Evolutionary conservation across 2,329 filamentous ascomycete species (phyloP), one percentile per base, ranked within the genome.

Genomic region (Cladophialophora chaetospira): DNA sequence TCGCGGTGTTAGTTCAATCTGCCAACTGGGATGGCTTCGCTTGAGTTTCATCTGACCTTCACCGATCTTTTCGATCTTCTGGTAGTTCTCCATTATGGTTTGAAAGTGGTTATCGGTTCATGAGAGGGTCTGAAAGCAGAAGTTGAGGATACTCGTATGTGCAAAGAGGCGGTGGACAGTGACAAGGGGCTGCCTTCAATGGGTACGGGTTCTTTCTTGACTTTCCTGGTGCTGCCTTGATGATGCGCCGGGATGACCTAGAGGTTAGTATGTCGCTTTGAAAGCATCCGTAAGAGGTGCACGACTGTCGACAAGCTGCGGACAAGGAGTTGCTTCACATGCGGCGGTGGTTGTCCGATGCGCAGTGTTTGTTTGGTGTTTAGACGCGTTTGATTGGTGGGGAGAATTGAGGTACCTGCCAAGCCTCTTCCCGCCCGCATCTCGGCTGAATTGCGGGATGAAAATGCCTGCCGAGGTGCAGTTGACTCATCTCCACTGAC

Each of bases 41-140:
- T n/a, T 11, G 33, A 10, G 33, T 31, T 28, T 19, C 4, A 10
- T 72, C 82, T 68, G 77, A 94, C 91, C 91, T 84, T 96, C 91
- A 75, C 91, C 91, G 69, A 96, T 91, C 81, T 96, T 96, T 79
- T 96, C 91, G 70, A 96, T 83, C 79, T 95, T 95, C 77, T 96
- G 89, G 75, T 96, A 96, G 77, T 96, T 95, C 75, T 96, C 91
- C 91, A 96, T 96, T 11, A 40, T 57, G 11, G 49, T 21, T n/a
- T 19, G 19, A 15, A 17, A 3, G 21, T 13, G 29, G 15, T 28
- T 60, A 53, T 26, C 35, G 36, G 23, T 28, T 50, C 57, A 57
- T 57, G 23, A 26, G 51, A 29, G 21, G 23, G 36, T 17, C 25
- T 2, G 5, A 36, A 28, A 11, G 31, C 40, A 28, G 17, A 15